Base-by-base conservation (phyloP, 345 rosid genomes). In the Limnanthes douglasii region DNA sequence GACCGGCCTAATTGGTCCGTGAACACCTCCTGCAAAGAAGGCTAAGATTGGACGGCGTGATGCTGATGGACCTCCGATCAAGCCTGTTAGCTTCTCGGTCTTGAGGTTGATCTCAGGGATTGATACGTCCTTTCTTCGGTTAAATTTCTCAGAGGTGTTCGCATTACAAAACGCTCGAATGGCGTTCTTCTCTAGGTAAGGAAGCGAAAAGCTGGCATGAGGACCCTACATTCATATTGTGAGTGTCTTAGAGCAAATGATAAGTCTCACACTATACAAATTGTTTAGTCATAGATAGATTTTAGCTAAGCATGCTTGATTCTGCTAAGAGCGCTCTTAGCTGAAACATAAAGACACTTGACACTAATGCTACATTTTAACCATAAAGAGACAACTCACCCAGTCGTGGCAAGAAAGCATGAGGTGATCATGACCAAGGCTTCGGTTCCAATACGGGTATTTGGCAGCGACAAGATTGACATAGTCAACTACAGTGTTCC, bases 331-430 rank as follows among this genome's bases (percentile, higher is more conserved):
- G 14, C 1, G 26, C 22, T 5, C 26, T 39, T 33, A 46, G 19
- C 15, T 2, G 9, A 11, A 39, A 34, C 9, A 12, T 19, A 17
- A 35, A 16, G 8, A 33, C 5, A 30, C 1, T 0, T 18, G 15
- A 8, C 28, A 30, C 6, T 15, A 5, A 6, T 3, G 5, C 9
- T 8, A 11, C 9, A 6, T 10, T 25, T 21, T 8, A 11, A 16
- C 0, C 15, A 28, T 8, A 11, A 5, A 10, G 10, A 9, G 13
- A n/a, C 37, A 70, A 15, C 28, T 0, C 61, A 66, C 94, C 96
- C 96, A 86, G 9, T 86, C 94, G 16, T 81, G 94, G 68, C 96
- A 86, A 24, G 96, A 69, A 26, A 86, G 73, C 60, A 78, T 78
- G 68, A 86, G 72, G 51, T 86, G 97, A 41, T 82, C 97, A 0